phyloP scores from a whole-genome alignment of 163 green algal species.

The Chlamydomonas reinhardtii region DNA sequence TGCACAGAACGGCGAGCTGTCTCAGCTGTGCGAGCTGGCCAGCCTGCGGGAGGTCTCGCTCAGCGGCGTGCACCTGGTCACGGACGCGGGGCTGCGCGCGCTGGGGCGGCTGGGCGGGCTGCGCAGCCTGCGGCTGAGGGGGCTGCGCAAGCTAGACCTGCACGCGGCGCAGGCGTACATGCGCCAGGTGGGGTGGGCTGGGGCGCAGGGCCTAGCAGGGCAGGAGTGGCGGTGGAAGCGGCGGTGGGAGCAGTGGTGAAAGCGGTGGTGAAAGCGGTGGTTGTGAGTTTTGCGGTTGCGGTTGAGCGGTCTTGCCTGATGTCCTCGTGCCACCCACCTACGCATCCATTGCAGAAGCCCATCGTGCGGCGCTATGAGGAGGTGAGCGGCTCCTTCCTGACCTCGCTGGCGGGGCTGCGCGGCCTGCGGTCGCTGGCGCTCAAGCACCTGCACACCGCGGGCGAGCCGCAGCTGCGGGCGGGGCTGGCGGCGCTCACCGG shows the following conservation, averaged over 20 bases:
- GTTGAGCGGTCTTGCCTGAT: no score
- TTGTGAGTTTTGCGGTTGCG: no score
- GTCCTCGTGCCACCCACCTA: no score
- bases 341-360: constrained; percentile 1
- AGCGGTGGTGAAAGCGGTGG: no score
- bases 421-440: constrained; percentile 19
- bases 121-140: constrained; percentile 4
- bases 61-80: constrained; percentile 31
- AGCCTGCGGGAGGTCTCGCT: constrained; percentile 14
- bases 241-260: no score
- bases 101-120: constrained; percentile 21
- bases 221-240: no score
- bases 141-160: constrained; percentile 38
- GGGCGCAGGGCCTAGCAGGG: no score
- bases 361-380: constrained; percentile 44
- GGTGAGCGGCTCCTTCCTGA: constrained; percentile 38
- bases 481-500: constrained; percentile 25
- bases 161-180: constrained; percentile 46
- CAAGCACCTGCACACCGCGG: constrained; percentile 35
- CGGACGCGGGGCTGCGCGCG: constrained; percentile 19
- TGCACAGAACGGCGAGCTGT: constrained; percentile 34
- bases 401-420: constrained; percentile 7
- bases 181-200: not conserved
- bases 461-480: not conserved
- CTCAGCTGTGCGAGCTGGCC: constrained; percentile 27